Evolutionary conservation across 345 rosid species (phyloP), one percentile per base, ranked within the genome.

Genomic region (Citrus hindsii): DNA sequence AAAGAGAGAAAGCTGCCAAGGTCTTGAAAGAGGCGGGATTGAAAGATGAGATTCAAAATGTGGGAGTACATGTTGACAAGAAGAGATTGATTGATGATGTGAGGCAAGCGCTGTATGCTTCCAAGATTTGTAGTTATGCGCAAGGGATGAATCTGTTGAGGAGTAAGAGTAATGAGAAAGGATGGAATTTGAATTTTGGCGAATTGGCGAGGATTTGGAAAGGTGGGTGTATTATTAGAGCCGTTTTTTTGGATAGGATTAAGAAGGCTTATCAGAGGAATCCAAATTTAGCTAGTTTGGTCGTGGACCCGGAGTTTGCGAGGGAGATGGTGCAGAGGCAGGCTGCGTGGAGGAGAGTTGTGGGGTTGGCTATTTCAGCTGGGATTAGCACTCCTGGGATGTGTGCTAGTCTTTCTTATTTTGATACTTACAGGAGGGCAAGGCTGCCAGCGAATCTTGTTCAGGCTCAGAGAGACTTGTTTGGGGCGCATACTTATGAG

Each of bases 321-420:
- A 88, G 82, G 82, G 99, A 92, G 88, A 96, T 96, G 95, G 98
- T 94, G 77, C 95, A 94, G 83, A 92, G 98, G 91, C 98, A 96
- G 79, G 94, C 95, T 0, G 98, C 98, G 0, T 96, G 99, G 99
- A 92, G 99, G 84, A 90, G 98, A 87, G 97, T 94, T 9, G 99
- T 96, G 32, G 97, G 97, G 60, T 74, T 92, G 84, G 94, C 99
- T n/a, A 86, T 94, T 59, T 84, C 94, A 3, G 94, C 95, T 0
- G 99, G 99, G 78, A 96, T 96, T 58, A 96, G 98, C 84, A 92
- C 97, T 0, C 99, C 99, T 0, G 99, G 99, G 48, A 96, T 96
- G 98, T 94, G 98, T 51, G 94, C 98, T 1, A 94, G 98, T 85
- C 94, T 96, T 56, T 90, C 97, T 13, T 96, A 96, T 81, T 96